phyloP scores from a whole-genome alignment of 1,284 basidiomycete genomes.

The Ganoderma meredithae region DNA sequence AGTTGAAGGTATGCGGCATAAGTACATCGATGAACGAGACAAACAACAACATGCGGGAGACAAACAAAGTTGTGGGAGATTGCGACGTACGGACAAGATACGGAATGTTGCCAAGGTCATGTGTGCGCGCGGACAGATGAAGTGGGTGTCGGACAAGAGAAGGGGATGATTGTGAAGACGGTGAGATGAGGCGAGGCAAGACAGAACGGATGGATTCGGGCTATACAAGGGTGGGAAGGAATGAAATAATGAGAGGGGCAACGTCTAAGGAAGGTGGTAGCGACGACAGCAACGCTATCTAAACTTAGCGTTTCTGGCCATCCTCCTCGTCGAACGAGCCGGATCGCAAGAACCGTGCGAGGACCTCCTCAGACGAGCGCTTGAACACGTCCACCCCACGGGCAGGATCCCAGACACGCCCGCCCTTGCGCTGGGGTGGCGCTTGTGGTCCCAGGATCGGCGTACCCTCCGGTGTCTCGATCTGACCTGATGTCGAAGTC shows the following conservation, averaged over 20 bases:
- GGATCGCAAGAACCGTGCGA: constrained; percentile 80
- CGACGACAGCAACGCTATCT: not conserved
- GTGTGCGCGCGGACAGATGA: not conserved
- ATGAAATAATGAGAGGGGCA: constrained; percentile 32
- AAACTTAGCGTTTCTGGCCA: constrained; percentile 31
- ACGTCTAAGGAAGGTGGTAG: constrained; percentile 19
- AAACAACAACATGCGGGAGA: not conserved
- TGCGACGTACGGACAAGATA: not conserved
- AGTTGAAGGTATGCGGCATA: constrained; percentile 24
- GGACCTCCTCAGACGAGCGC: constrained; percentile 82
- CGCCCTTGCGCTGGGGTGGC: constrained; percentile 36
- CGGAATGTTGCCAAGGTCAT: not conserved
- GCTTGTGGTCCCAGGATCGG: constrained; percentile 30
- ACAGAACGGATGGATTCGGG: not conserved
- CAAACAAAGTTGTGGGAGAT: not conserved
- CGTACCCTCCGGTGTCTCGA: constrained; percentile 37
- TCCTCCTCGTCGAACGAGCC: constrained; percentile 71
- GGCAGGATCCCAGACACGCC: constrained; percentile 80
- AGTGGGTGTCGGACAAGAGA: not conserved
- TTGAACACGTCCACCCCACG: constrained; percentile 84
- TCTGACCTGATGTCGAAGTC: constrained; percentile 57
- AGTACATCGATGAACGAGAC: constrained; percentile 10
- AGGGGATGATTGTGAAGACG: not conserved
- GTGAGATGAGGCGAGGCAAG: not conserved
- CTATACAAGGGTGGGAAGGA: not conserved